Base-by-base conservation (phyloP, 208 protist species). In the Trypanosoma lewisi region DNA sequence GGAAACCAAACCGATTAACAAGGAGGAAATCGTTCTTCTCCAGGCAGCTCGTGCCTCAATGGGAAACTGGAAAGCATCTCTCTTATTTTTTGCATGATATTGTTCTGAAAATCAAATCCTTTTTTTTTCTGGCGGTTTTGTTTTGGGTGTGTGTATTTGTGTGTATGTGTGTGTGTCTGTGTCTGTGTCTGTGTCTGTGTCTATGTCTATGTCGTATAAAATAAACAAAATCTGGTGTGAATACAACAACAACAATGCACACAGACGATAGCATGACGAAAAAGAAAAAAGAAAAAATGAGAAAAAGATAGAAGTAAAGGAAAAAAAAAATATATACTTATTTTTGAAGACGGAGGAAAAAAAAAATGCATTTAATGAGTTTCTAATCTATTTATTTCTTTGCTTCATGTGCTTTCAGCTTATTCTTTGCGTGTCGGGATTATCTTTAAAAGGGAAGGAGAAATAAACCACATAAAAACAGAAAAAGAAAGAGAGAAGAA, bases 61-160 rank as follows among this genome's bases (percentile, higher is more conserved):
- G 11, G 51, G 45, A 33, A 63, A 62, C 66, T 82, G 76, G 76
- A 41, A 75, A 54, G 64, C 70, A 37, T 60, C 67, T 37, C 39
- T 80, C 17, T 58, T 76, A 0, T 83, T 79, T 67, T 76, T 83
- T 39, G 36, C 37, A 4, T 79, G 79, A 61, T 41, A 30, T 2
- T 50, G 45, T 31, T 23, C 56, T 47, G 51, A 44, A 19, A 44
- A n/a, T n/a, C n/a, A n/a, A n/a, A n/a, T n/a, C n/a, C n/a, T n/a
- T n/a, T n/a, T n/a, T n/a, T n/a, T n/a, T n/a, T n/a, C n/a, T n/a
- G n/a, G n/a, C n/a, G n/a, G n/a, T n/a, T n/a, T n/a, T n/a, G n/a
- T n/a, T n/a, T n/a, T n/a, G n/a, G n/a, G n/a, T n/a, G n/a, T n/a
- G n/a, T n/a, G n/a, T n/a, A n/a, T n/a, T n/a, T n/a, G n/a, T n/a